Evolutionary conservation across 1,284 basidiomycete genomes (phyloP), one percentile per base, ranked within the genome.

Genomic region (Tilletiopsis washingtonensis): DNA sequence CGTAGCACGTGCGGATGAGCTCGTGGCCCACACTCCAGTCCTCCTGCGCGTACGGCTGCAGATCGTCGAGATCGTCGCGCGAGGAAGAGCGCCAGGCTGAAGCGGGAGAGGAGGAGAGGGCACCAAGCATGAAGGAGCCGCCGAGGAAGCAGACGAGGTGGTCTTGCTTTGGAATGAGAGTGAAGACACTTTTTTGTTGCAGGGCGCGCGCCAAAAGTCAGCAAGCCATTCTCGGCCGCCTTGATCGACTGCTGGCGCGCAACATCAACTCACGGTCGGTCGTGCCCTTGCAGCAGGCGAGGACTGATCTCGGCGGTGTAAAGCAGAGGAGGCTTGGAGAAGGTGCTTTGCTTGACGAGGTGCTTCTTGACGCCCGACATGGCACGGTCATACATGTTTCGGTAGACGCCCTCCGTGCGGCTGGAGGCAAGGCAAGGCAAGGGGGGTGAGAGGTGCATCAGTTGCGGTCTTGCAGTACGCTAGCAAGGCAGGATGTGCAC

Each of bases 101-200:
- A 6, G 20, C 24, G 29, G 39, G 21, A 19, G 3, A 15, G 24
- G 37, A 20, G 34, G 37, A 40, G 15, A 47, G 34, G 5, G 90
- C 85, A 19, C 91, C 90, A 5, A 96, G 81, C 79, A 96, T 84
- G 61, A 96, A 81, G 2, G 86, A 86, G 4, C 90, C 91, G 29
- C 85, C 90, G 40, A 96, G 76, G 82, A 96, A 97, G 75, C 91
- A 96, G 1, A 89, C 91, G 19, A 97, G 81, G 73, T 96, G 91
- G 72, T 97, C 91, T 76, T 97, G 91, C 74, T 94, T 93, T 14
- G 86, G 85, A 1, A 80, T 77, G 14, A 86, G 76, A 21, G 40
- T 38, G 56, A 64, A 63, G 26, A 36, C 51, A n/a, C 29, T 34
- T n/a, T n/a, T n/a, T n/a, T n/a, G n/a, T n/a, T n/a, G n/a, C n/a